Conservation (phyloP, 148 eudicot genomes). For the Selenicereus undatus region DNA sequence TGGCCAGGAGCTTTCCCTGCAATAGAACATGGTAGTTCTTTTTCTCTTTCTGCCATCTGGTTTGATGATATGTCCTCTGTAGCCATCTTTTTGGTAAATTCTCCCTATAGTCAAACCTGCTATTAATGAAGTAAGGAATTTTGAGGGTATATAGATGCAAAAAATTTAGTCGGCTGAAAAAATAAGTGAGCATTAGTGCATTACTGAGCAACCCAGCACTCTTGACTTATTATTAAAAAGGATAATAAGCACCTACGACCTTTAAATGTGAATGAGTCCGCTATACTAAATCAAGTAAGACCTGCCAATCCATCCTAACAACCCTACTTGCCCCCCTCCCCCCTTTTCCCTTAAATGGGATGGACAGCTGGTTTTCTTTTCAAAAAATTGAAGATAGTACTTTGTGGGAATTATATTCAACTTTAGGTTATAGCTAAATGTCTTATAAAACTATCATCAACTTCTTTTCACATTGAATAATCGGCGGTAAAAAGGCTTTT, state of each 20-base stretch:
- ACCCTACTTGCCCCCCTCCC: background rate
- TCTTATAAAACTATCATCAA: too few relatives aligned
- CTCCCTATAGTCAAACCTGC: background rate
- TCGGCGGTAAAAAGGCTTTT: too few relatives aligned
- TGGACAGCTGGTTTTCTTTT: too few relatives aligned
- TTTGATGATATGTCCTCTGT: background rate
- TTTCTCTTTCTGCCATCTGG: background rate
- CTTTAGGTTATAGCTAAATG: too few relatives aligned
- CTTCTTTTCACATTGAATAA: too few relatives aligned
- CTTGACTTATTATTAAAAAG: background rate
- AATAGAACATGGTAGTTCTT: too few relatives aligned
- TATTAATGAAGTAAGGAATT: background rate
- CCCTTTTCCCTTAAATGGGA: too few relatives aligned
- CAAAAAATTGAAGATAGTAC: too few relatives aligned
- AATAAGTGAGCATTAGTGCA: background rate
- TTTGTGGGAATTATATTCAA: too few relatives aligned
- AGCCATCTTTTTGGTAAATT: background rate
- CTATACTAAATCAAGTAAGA: background rate
- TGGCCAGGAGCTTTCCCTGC: too few relatives aligned
- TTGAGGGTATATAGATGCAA: background rate
- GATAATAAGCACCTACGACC: slow-evolving; percentile 8
- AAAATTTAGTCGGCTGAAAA: background rate
- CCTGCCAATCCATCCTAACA: slow-evolving; percentile 3
- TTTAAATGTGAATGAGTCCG: slow-evolving; percentile 17
- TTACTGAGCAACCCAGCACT: background rate